Evolutionary conservation across 2,329 filamentous ascomycete species (phyloP), one percentile per base, ranked within the genome.

Genomic region (Chrysosporium queenslandicum): DNA sequence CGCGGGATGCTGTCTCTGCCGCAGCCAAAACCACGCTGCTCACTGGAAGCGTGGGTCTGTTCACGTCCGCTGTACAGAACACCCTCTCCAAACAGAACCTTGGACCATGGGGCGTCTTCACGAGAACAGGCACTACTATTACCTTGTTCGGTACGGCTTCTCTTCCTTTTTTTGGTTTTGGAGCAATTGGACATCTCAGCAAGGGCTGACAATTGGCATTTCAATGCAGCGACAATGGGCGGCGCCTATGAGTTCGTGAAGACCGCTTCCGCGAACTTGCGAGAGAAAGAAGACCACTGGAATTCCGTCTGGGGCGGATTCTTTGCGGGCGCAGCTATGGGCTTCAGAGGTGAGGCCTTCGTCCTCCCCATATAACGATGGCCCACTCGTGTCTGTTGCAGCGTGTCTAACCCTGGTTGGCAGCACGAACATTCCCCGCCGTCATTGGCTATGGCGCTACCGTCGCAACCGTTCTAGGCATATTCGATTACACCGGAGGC

Each of bases 1-100:
- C 85, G 46, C 80, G 83, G 69, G 86, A 94, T 77, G 82, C 87
- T 60, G 71, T 94, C 61, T 77, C 78, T 59, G 76, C 78, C 58
- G 78, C 83, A 47, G 72, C 83, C 65, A 81, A 80, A 66, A 80
- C 81, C 56, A 79, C 78, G 37, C 63, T 82, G 58, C 71, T 87
- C 61, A 82, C 83, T 56, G 81, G 82, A 63, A 73, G 74, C 55
- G 78, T 79, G 55, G 89, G 89, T 62, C 72, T 86, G 65, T 77
- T 88, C 69, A 68, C 85, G 55, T 85, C 87, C 47, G 83, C 86
- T 52, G 77, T 94, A 59, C 86, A 90, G 74, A 97, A 94, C 75
- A 87, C 89, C 54, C 78, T 96, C 61, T 78, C 83, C 52, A 89
- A 82, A 74, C 78, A 81, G 67, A 95, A 95, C 69, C 76, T 92